Base-by-base conservation (phyloP, 2,329 filamentous ascomycete species). In the Venturiaceae sp. region DNA sequence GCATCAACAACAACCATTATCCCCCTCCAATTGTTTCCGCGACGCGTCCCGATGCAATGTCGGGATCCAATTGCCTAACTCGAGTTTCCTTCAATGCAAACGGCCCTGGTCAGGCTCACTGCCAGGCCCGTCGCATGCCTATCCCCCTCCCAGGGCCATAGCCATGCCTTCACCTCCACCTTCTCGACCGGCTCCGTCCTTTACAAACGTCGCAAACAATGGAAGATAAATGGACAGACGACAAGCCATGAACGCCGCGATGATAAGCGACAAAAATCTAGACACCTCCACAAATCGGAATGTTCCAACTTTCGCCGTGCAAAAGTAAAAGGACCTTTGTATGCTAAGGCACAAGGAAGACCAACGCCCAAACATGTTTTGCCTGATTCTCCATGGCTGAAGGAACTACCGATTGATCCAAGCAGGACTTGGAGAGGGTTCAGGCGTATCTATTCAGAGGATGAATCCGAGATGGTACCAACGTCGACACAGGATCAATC, bases 61-160 rank as follows among this genome's bases (percentile, higher is more conserved):
- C 53, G 33, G 53, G 53, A 39, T 30, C 26, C 2, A 32, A 21
- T 28, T 28, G 19, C 37, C 13, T 56, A 56, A 34, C 6, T n/a
- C n/a, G n/a, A 23, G 21, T 60, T 57, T 56, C 53, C 57, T 44
- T 64, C 71, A 64, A 78, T 78, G 75, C 72, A 71, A 69, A 67
- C 68, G 66, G 70, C 70, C 62, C 67, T 77, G 66, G 68, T 74
- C 63, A 69, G 70, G 69, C 74, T 76, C 67, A 71, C 77, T 68
- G 73, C 69, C 65, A 71, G 71, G 69, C 72, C 74, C 63, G 71
- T 73, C 26, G 64, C 72, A 73, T 61, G 65, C 74, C 62, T 66
- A 68, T 69, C 65, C 72, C 47, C 67, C 74, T 28, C 70, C 71
- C 58, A 62, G 63, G 55, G 62, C 73, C 61, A 64, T 68, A 64